A percentile compares a stretch with the other conserved stretches of the same genome.
Conservation (phyloP, 148 eudicot species). For the Rheum nobile region DNA sequence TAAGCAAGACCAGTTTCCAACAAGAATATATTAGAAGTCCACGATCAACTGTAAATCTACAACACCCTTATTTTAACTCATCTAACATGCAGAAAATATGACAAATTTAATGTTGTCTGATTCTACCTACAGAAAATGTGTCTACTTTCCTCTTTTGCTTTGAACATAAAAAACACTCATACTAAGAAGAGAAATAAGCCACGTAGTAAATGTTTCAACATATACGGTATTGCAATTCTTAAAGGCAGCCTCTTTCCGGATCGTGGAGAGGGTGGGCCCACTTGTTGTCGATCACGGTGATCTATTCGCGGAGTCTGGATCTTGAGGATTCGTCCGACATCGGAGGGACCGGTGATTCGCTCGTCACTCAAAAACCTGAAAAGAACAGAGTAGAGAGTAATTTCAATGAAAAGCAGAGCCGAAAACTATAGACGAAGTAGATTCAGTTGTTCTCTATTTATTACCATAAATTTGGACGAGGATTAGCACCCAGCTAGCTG, state of each 20-base stretch:
- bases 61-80: neutral
- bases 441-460: neutral
- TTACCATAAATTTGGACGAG: slow-evolving; percentile 1
- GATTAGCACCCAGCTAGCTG: neutral
- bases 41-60: neutral
- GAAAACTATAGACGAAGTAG: neutral
- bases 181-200: neutral
- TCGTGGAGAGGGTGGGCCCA: too few species aligned
- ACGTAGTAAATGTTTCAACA: neutral
- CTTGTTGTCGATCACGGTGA: too few species aligned
- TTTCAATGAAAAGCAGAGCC: neutral
- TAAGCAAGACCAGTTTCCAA: too few species aligned
- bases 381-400: neutral
- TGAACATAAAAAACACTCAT: neutral
- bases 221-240: neutral
- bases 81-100: neutral
- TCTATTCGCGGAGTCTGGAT: too few species aligned
- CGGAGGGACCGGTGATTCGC: too few species aligned
- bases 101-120: neutral
- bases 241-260: too few species aligned
- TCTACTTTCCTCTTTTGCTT: neutral
- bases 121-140: neutral
- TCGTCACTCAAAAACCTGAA: slow-evolving; percentile 7
- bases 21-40: too few species aligned
- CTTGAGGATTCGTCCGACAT: too few species aligned